These are phyloP conservation scores for Cladorrhinum samala DNA, from an alignment of 495 filamentous ascomycete genomes.

Conservation along the genomic window DNA sequence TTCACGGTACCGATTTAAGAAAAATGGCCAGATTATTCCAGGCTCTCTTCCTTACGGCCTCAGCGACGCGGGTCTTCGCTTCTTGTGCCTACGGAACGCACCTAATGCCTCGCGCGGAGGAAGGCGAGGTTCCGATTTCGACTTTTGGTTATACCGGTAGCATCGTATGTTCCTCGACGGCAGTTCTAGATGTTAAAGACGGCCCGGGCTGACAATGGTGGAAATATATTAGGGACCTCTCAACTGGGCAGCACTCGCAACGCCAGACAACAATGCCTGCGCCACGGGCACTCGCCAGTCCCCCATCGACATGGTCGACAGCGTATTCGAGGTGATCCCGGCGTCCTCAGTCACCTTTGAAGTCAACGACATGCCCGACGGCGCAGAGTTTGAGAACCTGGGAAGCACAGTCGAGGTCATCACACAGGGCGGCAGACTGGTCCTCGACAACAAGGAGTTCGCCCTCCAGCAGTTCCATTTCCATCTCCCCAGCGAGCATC, in stretches of 20 bases:
- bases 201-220: no score
- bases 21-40: conserved; percentile 12
- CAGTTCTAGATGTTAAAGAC: no score
- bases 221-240: conserved; percentile 41
- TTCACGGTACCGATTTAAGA: no score
- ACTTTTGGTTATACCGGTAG: conserved; percentile 47
- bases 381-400: conserved; percentile 52
- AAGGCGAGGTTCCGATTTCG: conserved; percentile 23
- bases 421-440: conserved; percentile 34
- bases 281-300: conserved; percentile 53
- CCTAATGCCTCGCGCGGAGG: conserved; percentile 32
- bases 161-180: conserved; percentile 15
- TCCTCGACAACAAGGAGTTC: conserved; percentile 42
- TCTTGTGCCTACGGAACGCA: conserved; percentile 27
- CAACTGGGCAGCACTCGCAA: conserved; percentile 50
- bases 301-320: conserved; percentile 50
- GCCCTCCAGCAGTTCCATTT: conserved; percentile 62
- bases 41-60: conserved; percentile 19
- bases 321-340: conserved; percentile 38
- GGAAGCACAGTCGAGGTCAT: conserved; percentile 55
- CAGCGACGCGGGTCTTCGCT: conserved; percentile 22
- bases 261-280: conserved; percentile 42
- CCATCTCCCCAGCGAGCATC: conserved; percentile 64
- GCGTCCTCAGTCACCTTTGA: conserved; percentile 29
- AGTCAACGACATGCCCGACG: conserved; percentile 30